Percentiles rank a stretch among this genome's conserved stretches.
Evolutionary conservation across 192 early-diverging fungal species (phyloP).

Genomic region (Piromyces finnis): DNA sequence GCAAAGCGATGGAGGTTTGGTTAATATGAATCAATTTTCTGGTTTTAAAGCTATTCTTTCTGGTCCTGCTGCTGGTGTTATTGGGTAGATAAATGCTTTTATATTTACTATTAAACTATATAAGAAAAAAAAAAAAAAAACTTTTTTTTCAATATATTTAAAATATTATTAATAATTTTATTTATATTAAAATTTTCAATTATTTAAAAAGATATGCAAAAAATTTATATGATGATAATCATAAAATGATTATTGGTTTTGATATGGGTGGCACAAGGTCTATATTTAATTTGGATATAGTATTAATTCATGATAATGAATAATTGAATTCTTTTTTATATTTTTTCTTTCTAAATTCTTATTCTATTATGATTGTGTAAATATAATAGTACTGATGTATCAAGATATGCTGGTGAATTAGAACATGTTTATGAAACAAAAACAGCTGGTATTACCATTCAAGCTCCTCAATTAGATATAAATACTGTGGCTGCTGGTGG

Average conservation of each 20-base stretch:
- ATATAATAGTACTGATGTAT: constrained; percentile 69
- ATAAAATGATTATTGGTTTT: constrained; percentile 65
- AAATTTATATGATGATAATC: constrained; percentile 4
- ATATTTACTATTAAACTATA: too few species aligned
- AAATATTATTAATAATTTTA: too few species aligned
- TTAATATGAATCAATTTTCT: constrained; percentile 64
- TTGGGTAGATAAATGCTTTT: constrained; percentile 16
- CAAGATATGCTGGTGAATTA: constrained; percentile 67
- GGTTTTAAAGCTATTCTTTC: constrained; percentile 85
- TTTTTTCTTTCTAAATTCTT: too few species aligned
- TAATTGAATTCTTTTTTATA: too few species aligned
- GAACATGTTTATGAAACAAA: constrained; percentile 92
- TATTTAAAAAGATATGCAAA: constrained; percentile 1
- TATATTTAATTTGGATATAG: too few species aligned
- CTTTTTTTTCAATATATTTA: too few species aligned
- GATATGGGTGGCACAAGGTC: constrained; percentile 69
- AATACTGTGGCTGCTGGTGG: constrained; percentile 95
- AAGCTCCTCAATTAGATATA: constrained; percentile 92
- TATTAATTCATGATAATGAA: too few species aligned
- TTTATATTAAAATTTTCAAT: too few species aligned
- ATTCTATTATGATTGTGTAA: too few species aligned
- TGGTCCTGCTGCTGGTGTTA: constrained; percentile 87
- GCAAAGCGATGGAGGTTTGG: constrained; percentile 91
- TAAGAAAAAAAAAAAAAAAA: too few species aligned
- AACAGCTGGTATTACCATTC: constrained; percentile 77